Evolutionary conservation across 345 rosid species (phyloP), one percentile per base, ranked within the genome.

Genomic region (Carallia brachiata): DNA sequence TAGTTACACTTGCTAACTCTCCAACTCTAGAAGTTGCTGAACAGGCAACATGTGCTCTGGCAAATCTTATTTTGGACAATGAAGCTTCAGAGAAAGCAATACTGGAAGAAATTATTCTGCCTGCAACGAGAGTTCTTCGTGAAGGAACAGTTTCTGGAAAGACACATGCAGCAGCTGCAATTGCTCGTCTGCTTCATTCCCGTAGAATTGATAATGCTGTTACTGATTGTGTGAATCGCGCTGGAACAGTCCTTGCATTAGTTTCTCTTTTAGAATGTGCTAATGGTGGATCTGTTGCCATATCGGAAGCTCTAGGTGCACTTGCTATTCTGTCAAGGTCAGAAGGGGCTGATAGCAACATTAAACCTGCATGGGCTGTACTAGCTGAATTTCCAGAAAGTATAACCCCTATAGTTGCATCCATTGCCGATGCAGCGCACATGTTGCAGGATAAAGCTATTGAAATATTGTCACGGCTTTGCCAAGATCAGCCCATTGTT

Each of bases 81-180:
- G 98, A 92, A 80, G 88, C 81, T 65, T 84, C 97, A 15, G 95
- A 87, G 78, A 89, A 75, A 81, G 92, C 89, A 23, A 66, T 81
- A 66, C 83, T 91, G 60, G 93, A 92, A 68, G 93, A 89, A 77
- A 88, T 96, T 74, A 85, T 92, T 76, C 72, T 91, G 81, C 96
- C 98, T 56, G 92, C 97, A 70, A 92, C 99, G 58, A 87, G 93
- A 79, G 86, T 96, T 73, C 80, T 96, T 84, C 88, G 82, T 72
- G 99, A 96, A 84, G 98, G 98, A 72, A 82, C 96, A 18, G 81
- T 88, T 74, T 78, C 91, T 73, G 98, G 98, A 59, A 92, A 87
- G 89, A 88, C 90, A 63, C 97, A 81, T 80, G 99, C 97, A 66
- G 98, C 99, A 71, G 97, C 99, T 61, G 97, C 98, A 72, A 89